Evolutionary conservation across 208 protist species (phyloP), one percentile per base, ranked within the genome.

Genomic region (Leishmania guyanensis): DNA sequence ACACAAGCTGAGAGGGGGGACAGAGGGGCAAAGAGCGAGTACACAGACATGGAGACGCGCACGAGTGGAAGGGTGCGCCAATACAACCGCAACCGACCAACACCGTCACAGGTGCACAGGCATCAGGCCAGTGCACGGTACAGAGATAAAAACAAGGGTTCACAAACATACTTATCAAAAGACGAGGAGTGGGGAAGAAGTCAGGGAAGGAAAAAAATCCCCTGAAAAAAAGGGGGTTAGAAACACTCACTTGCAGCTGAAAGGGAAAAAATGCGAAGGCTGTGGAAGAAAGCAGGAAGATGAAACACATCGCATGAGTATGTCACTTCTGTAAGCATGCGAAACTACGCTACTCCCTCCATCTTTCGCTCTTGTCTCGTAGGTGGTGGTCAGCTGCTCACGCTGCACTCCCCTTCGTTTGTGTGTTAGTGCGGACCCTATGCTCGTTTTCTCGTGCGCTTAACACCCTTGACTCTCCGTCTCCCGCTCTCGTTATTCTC

Each of bases 211-310:
- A n/a, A 58, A 22, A 26, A 58, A 58, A 46, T 46, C 43, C 43
- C 43, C 43, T 46, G 43, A 46, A 46, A 46, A 46, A 46, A 46
- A 46, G 0, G 43, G 43, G 4, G 43, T 46, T 46, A 46, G 43
- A 46, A 46, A 46, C 43, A 5, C 43, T 46, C 43, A 46, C 43
- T 46, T 46, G 43, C 43, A 46, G 43, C 43, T 46, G 43, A 74
- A 74, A 74, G 36, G 29, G 69, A 76, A 75, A 76, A 62, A 66
- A 60, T 54, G 26, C 60, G 22, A 60, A 74, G 46, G 65, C 12
- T 62, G 60, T 16, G 46, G 22, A 62, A 12, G 43, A 76, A 14
- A 76, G 71, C 33, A 60, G 46, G 26, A 76, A 12, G 46, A 58
- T 26, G 22, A 58, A 58, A 26, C 22, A n/a, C 54, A 22, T 58